Evolutionary conservation across 2,329 filamentous ascomycete species (phyloP).

Genomic region (Atkinsonella texensis): DNA sequence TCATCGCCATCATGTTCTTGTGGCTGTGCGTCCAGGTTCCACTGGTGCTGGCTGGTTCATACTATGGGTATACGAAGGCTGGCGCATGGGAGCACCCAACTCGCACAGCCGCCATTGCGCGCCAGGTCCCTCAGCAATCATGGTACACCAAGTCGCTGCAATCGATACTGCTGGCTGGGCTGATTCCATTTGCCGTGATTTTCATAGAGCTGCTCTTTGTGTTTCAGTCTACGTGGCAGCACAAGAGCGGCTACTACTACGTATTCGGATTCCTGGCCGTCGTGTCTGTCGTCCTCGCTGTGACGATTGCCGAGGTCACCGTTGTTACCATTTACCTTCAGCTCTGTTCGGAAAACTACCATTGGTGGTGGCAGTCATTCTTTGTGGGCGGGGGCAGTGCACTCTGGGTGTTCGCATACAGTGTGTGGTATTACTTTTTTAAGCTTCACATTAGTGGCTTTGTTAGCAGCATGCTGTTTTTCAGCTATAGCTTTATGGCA

Average conservation of each 20-base stretch:
- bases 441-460: slow-evolving; percentile 74
- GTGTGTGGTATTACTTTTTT: slow-evolving; percentile 70
- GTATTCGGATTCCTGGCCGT: slow-evolving; percentile 77
- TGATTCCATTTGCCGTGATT: slow-evolving; percentile 76
- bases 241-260: slow-evolving; percentile 87
- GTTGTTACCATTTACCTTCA: slow-evolving; percentile 74
- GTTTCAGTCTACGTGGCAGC: slow-evolving; percentile 79
- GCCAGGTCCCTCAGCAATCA: slow-evolving; percentile 60
- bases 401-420: slow-evolving; percentile 74
- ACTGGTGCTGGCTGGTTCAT: slow-evolving; percentile 69
- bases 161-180: slow-evolving; percentile 57
- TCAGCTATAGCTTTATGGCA: slow-evolving; percentile 71
- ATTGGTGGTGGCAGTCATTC: slow-evolving; percentile 92
- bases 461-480: slow-evolving; percentile 70
- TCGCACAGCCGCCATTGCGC: slow-evolving; percentile 57
- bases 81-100: slow-evolving; percentile 71
- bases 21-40: slow-evolving; percentile 83
- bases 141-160: slow-evolving; percentile 61
- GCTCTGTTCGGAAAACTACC: slow-evolving; percentile 74
- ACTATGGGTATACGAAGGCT: slow-evolving; percentile 58
- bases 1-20: slow-evolving; percentile 58
- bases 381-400: slow-evolving; percentile 64
- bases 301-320: slow-evolving; percentile 73
- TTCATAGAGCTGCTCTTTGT: slow-evolving; percentile 82
- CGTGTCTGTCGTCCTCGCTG: slow-evolving; percentile 57